Evolutionary conservation across 2,329 filamentous ascomycete genomes (phyloP), one percentile per base, ranked within the genome.

Genomic region (Shiraia sp.): DNA sequence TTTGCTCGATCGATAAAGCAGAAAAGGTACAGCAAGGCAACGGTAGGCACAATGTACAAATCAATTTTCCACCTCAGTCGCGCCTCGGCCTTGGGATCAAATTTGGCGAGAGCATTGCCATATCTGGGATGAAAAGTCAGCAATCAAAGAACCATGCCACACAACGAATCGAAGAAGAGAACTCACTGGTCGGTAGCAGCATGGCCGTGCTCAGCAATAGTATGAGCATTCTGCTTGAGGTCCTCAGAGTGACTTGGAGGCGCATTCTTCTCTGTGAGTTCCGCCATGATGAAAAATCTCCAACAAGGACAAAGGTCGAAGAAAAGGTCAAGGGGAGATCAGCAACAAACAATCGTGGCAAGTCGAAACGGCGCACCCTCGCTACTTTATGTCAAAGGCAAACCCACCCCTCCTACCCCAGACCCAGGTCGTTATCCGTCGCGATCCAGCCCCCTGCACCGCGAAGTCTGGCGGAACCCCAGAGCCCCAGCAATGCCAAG

Each of bases 1-100:
- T 88, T 88, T 16, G 85, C 82, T n/a, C 85, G 77, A 55, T 88
- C 85, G 49, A 88, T 87, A 66, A 87, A 88, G 68, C 84, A 87
- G 57, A 88, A 87, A 0, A 88, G 75, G 55, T 88, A 88, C 3
- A 88, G 70, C 0, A 87, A 42, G 0, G 83, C 71, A 0, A 87
- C 83, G 0, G 81, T 86, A 0, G 86, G 85, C 0, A 88, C 73
- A 31, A 87, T 79, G 53, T 74, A 79, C 5, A 86, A 53, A 54
- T 88, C 85, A 33, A 88, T 82, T 63, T 88, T 88, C 56, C 70
- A 68, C 6, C 82, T 73, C 16, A 88, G 72, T 36, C 72, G 76
- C 6, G 74, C 64, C 59, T 87, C 85, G 2, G 79, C 81, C 19
- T 67, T 73, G 3, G 73, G 69, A 51, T 86, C 82, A 51, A 83